Evolutionary conservation across 768 basidiomycete species (phyloP).

Genomic region (Trametopsis cervina): DNA sequence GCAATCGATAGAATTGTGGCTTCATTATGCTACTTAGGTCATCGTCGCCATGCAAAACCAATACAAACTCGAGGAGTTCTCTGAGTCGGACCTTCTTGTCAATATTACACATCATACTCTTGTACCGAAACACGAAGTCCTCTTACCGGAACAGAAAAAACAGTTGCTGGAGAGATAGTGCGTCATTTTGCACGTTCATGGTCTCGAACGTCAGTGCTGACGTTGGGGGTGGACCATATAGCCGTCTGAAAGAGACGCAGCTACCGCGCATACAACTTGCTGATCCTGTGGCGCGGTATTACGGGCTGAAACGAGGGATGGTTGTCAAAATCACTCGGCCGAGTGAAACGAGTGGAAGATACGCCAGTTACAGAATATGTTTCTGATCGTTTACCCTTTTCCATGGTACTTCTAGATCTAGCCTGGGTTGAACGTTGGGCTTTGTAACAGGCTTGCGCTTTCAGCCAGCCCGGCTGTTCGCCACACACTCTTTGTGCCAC

Average conservation of each 20-base stretch:
- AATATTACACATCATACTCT: conserved; percentile 96
- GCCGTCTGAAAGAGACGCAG: conserved; percentile 96
- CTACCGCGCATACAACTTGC: conserved; percentile 93
- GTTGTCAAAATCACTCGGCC: conserved; percentile 98
- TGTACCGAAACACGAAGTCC: conserved; percentile 88
- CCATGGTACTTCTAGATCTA: too few relatives aligned
- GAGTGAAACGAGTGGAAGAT: conserved; percentile 93
- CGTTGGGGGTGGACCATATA: too few relatives aligned
- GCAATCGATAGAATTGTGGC: too few relatives aligned
- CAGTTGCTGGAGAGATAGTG: conserved; percentile 88
- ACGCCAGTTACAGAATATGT: conserved; percentile 89
- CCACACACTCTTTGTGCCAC: too few relatives aligned
- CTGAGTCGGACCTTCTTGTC: conserved; percentile 92
- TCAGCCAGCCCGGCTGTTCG: too few relatives aligned
- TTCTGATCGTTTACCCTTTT: conserved; percentile 40
- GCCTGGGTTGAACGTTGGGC: too few relatives aligned
- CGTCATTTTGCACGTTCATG: conserved; percentile 30
- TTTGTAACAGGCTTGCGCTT: too few relatives aligned
- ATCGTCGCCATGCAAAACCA: conserved; percentile 84
- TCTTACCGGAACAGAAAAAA: conserved; percentile 82
- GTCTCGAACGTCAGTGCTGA: conserved; percentile 9
- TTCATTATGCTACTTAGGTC: conserved; percentile 47
- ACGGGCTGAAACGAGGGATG: conserved; percentile 90
- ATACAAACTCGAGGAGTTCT: conserved; percentile 91
- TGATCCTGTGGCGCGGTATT: conserved; percentile 98